Evolutionary conservation across 2,329 filamentous ascomycete species (phyloP), one percentile per base, ranked within the genome.

Genomic region (Exophiala bonariae): DNA sequence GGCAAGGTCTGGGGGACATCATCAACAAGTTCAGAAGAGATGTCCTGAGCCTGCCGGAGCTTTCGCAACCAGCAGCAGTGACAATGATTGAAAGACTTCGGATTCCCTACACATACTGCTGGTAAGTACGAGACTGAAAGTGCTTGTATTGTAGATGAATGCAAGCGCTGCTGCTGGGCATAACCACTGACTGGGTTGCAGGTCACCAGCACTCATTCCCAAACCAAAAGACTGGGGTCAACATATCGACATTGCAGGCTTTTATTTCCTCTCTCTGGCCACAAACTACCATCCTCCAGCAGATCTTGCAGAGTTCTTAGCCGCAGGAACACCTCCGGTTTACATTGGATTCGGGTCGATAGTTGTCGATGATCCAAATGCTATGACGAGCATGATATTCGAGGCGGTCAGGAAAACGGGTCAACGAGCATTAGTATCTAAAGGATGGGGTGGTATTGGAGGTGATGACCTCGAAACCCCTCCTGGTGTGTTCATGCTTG

Each of bases 291-390:
- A 58, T 54, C 3, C 35, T 19, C 35, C 35, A 7, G 17, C 16
- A 13, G 35, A 37, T 37, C 35, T 37, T 13, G 35, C 35, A 4
- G 48, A 56, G 0, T 80, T 80, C 37, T 65, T 81, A 1, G 57
- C 54, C 9, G 59, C 62, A 1, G 77, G 77, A 0, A 66, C 73
- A 2, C 65, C 71, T 7, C 77, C 78, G 0, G 59, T 80, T 0
- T 80, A 80, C 43, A 76, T 81, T 23, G 77, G 78, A 1, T 80
- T 80, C 52, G 78, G 78, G 4, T 76, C 72, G 20, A 80, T 81
- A 34, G 76, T 80, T 1, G 68, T 80, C 2, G 74, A 78, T 16
- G 65, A 79, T 20, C 71, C 76, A 0, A 57, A 70, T n/a, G 59
- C 50, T 5, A 57, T 79, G 5, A 77, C 72, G 0, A 56, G 64